Conservation (phyloP, 176 grass and related monocot genomes). For the Oryza punctata region DNA sequence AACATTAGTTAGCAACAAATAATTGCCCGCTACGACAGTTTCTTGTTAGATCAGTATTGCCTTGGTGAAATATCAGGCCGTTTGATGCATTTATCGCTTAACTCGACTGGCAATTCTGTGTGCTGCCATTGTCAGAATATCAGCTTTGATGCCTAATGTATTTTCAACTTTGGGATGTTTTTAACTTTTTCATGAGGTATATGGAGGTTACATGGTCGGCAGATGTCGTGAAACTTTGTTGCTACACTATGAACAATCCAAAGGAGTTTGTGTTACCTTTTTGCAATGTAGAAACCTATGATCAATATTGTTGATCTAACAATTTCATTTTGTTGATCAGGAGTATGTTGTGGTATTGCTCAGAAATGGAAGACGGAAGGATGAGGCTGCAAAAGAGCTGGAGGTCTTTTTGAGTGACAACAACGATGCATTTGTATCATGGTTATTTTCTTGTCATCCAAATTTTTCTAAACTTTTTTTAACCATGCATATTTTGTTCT, state of each 20-base stretch:
- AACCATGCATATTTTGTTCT: not conserved
- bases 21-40: not conserved
- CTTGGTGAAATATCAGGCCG: not conserved
- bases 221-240: not conserved
- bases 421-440: slow-evolving; percentile 74
- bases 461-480: not conserved
- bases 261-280: not conserved
- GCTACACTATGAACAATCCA: not conserved
- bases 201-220: not conserved
- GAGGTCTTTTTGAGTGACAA: slow-evolving; percentile 80
- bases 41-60: not conserved
- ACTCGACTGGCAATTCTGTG: not conserved
- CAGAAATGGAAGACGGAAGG: slow-evolving; percentile 77
- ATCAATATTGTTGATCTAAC: not conserved
- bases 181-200: not conserved
- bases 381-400: slow-evolving; percentile 66
- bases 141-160: not conserved
- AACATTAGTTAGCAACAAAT: not conserved
- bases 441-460: slow-evolving; percentile 47
- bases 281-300: not conserved
- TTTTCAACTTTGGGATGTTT: slow-evolving; percentile 4
- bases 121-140: not conserved
- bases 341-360: slow-evolving; percentile 89
- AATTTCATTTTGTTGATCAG: slow-evolving; percentile 39
- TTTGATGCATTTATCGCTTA: not conserved